Conservation (phyloP, 2,329 filamentous ascomycete species). For the Parafenestella ontariensis region DNA sequence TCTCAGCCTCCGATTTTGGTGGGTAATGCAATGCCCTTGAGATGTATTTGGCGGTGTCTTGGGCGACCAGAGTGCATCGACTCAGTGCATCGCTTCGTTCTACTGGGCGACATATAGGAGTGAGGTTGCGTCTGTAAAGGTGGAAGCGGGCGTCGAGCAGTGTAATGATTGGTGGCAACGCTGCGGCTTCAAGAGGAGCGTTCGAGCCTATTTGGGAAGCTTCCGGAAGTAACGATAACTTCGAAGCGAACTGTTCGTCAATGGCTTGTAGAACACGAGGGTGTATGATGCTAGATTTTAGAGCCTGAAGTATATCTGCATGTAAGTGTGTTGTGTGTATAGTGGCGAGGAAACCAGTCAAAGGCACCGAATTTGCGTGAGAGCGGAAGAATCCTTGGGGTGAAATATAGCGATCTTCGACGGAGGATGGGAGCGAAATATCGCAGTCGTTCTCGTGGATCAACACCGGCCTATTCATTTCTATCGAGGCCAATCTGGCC, state of each 20-base stretch:
- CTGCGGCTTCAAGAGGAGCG: constrained; percentile 73
- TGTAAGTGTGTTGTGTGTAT: constrained; percentile 84
- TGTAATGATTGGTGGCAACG: constrained; percentile 76
- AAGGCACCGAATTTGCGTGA: constrained; percentile 53
- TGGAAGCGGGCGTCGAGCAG: constrained; percentile 84
- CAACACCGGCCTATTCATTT: constrained; percentile 78
- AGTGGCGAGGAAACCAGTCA: constrained; percentile 76
- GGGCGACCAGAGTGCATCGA: constrained; percentile 74
- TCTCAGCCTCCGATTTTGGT: constrained; percentile 32
- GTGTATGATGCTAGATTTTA: constrained; percentile 69
- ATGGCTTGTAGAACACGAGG: constrained; percentile 75
- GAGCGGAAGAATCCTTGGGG: constrained; percentile 55
- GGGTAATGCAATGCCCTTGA: constrained; percentile 66
- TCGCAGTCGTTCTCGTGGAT: constrained; percentile 92
- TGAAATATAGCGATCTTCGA: constrained; percentile 80
- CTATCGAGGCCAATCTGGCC: constrained; percentile 73
- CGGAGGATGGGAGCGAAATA: constrained; percentile 75
- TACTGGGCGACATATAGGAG: constrained; percentile 70
- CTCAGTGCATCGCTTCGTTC: constrained; percentile 76
- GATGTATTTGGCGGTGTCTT: constrained; percentile 80
- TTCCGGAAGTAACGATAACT: constrained; percentile 76
- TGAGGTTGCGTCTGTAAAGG: constrained; percentile 87
- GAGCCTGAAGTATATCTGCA: constrained; percentile 72
- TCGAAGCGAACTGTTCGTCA: constrained; percentile 79
- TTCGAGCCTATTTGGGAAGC: constrained; percentile 73